A percentile compares a stretch with the other conserved stretches of the same genome.
phyloP scores from a whole-genome alignment of 768 basidiomycete species.

The Cystofilobasidium capitatum region DNA sequence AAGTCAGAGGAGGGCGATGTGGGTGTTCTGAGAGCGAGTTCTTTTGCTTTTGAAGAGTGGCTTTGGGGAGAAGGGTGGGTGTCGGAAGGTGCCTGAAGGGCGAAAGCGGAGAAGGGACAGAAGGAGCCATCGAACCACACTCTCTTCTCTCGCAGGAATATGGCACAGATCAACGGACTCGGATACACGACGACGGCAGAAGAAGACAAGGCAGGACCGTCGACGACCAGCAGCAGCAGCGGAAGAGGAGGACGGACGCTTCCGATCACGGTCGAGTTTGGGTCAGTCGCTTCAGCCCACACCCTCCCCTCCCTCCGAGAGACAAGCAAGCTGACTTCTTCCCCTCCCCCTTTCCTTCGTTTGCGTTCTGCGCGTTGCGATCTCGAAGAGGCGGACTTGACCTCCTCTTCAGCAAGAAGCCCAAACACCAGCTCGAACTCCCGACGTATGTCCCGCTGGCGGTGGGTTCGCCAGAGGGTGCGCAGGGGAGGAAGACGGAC shows the following conservation, averaged over 20 bases:
- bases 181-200: constrained; percentile 7
- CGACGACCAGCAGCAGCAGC: not conserved
- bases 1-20: no score
- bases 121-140: no score
- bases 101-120: no score
- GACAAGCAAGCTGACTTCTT: not conserved
- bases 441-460: constrained; percentile 4
- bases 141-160: no score
- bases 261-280: constrained; percentile 23
- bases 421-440: constrained; percentile 17
- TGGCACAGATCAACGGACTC: constrained; percentile 12
- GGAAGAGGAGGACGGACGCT: constrained; percentile 2
- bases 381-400: constrained; percentile 23
- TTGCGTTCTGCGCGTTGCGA: no score
- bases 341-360: not conserved
- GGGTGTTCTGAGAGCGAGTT: no score
- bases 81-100: no score
- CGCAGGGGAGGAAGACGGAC: constrained; percentile 47
- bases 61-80: no score
- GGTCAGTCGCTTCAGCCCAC: constrained; percentile 10
- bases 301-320: not conserved
- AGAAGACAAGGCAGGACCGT: not conserved
- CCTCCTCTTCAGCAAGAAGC: constrained; percentile 24
- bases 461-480: not conserved
- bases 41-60: no score